These are phyloP conservation scores for Andalucia godoyi DNA, from an alignment of 78 protist genomes.

Conservation along the genomic window DNA sequence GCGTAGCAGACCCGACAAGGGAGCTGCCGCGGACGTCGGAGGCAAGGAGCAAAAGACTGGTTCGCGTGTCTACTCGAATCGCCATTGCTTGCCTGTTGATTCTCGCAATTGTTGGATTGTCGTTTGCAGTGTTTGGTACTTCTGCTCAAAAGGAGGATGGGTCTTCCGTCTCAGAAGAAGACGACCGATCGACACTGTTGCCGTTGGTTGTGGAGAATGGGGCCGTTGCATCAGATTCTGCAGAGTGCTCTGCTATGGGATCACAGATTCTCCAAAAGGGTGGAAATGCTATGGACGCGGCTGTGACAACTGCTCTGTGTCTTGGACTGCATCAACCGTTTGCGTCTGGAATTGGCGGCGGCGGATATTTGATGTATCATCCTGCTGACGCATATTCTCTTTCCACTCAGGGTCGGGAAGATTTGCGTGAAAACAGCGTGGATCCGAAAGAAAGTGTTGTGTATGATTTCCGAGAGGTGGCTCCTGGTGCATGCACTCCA, in stretches of 20 bases:
- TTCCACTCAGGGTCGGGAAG: not conserved
- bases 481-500: not conserved
- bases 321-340: not conserved
- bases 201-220: not conserved
- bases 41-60: too few species aligned
- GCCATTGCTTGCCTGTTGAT: too few species aligned
- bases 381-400: not conserved
- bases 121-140: too few species aligned
- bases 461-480: conserved; percentile 18
- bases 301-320: conserved; percentile 4
- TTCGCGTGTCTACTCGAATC: too few species aligned
- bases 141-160: too few species aligned
- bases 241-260: conserved; percentile 7
- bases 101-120: too few species aligned
- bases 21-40: too few species aligned
- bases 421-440: not conserved
- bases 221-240: conserved; percentile 7
- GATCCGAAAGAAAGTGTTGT: not conserved
- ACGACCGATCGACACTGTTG: too few species aligned
- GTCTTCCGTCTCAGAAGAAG: too few species aligned
- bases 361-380: not conserved
- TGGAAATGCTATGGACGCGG: conserved; percentile 16
- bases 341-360: conserved; percentile 18
- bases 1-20: too few species aligned
- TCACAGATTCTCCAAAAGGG: not conserved